A percentile compares a stretch with the other conserved stretches of the same genome.
Conservation (phyloP, 2,329 filamentous ascomycete genomes). For the Ophiostoma sp. region DNA sequence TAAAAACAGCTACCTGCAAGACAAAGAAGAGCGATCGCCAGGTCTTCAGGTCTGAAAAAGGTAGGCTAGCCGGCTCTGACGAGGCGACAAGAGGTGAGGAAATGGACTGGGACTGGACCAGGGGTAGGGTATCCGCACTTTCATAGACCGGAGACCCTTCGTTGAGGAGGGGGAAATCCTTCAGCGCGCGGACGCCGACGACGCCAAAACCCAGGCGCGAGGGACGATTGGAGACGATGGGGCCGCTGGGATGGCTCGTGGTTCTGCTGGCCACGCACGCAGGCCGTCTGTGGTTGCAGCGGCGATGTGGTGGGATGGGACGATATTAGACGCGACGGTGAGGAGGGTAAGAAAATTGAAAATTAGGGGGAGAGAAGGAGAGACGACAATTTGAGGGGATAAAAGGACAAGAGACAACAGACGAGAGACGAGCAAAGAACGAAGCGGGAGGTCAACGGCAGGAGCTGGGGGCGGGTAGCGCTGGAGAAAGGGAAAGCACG, state of each 20-base stretch:
- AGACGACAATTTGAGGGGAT: background rate
- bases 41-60: background rate
- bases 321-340: background rate
- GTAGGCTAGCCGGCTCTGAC: constrained; percentile 6
- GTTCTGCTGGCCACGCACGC: background rate
- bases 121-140: background rate
- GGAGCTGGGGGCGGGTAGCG: constrained; percentile 9
- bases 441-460: background rate
- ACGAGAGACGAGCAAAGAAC: background rate
- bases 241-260: background rate
- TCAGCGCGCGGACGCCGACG: background rate
- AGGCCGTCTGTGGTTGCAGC: constrained; percentile 9
- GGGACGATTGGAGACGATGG: background rate
- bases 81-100: background rate
- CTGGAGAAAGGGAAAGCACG: constrained; percentile 8
- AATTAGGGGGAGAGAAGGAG: background rate
- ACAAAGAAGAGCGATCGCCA: background rate
- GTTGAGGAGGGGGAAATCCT: constrained; percentile 2
- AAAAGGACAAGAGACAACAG: background rate
- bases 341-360: background rate
- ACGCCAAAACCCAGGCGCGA: background rate
- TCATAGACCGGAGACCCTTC: too few species aligned
- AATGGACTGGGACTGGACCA: background rate
- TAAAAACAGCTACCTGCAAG: constrained; percentile 15
- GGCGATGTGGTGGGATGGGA: background rate